Percentiles rank a stretch among this genome's conserved stretches.
These are phyloP conservation scores for Casuarina cunninghamiana DNA, from an alignment of 306 rosid species.

Conservation along the genomic window DNA sequence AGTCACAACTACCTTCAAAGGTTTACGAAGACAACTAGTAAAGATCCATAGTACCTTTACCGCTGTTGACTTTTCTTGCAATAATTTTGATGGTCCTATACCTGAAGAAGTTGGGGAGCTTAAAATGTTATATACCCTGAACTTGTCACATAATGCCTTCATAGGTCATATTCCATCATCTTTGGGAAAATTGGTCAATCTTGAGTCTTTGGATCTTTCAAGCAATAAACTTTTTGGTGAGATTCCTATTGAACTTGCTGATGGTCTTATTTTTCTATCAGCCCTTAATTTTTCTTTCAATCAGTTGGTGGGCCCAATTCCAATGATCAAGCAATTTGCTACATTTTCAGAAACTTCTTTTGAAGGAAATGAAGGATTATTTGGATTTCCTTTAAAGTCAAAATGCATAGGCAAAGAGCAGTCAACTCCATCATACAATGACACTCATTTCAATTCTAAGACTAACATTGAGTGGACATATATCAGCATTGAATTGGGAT, in stretches of 20 bases:
- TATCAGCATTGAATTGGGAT: constrained; percentile 33
- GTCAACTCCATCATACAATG: no score
- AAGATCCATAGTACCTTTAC: constrained; percentile 18
- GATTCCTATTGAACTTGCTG: constrained; percentile 30
- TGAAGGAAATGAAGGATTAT: constrained; percentile 33
- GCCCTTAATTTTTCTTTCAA: constrained; percentile 37
- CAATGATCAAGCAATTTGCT: constrained; percentile 33
- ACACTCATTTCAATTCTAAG: neutral
- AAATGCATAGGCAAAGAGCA: neutral
- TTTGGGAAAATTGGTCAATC: constrained; percentile 13
- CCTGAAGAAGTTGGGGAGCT: constrained; percentile 26
- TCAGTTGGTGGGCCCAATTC: constrained; percentile 36
- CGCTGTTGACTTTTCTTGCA: constrained; percentile 20
- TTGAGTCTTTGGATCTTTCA: constrained; percentile 46
- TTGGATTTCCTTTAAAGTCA: constrained; percentile 29
- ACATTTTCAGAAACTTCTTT: constrained; percentile 33
- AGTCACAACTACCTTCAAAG: constrained; percentile 20
- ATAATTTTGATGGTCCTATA: constrained; percentile 25
- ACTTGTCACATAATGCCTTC: no score
- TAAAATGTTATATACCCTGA: neutral
- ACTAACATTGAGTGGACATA: constrained; percentile 30
- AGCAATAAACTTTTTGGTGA: constrained; percentile 17
- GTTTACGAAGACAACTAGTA: neutral
- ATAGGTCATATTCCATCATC: constrained; percentile 32
- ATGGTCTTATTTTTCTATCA: constrained; percentile 17